Conservation (phyloP, 2,329 filamentous ascomycete species). For the Escovopsis weberi region DNA sequence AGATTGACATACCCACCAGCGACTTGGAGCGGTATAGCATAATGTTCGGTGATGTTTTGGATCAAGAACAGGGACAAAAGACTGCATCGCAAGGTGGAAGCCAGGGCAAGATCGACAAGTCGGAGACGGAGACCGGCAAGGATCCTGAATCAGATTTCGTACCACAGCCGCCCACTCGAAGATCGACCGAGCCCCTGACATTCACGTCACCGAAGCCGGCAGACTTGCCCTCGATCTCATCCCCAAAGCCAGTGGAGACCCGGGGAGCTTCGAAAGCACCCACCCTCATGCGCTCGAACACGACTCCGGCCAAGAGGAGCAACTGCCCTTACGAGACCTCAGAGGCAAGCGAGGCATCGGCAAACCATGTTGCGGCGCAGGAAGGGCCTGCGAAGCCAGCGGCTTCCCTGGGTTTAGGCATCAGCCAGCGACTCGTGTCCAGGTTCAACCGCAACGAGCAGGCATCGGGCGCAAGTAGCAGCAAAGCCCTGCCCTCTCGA, state of each 20-base stretch:
- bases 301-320: conserved; percentile 30
- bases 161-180: conserved; percentile 21
- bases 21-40: conserved; percentile 83
- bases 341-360: background rate
- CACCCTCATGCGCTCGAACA: conserved; percentile 32
- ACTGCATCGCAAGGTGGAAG: conserved; percentile 36
- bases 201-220: conserved; percentile 21
- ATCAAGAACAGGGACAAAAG: conserved; percentile 19
- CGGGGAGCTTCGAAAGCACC: conserved; percentile 2
- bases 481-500: no score
- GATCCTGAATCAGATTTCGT: conserved; percentile 19
- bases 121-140: conserved; percentile 26
- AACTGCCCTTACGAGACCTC: background rate
- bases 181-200: conserved; percentile 35
- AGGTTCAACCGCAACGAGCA: conserved; percentile 7
- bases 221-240: conserved; percentile 26
- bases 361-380: background rate
- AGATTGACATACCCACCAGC: conserved; percentile 67
- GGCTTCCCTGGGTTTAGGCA: background rate
- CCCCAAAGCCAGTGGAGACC: conserved; percentile 20
- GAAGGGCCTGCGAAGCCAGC: background rate
- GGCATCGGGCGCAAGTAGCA: background rate
- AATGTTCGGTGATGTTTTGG: conserved; percentile 73
- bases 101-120: conserved; percentile 42
- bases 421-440: conserved; percentile 7